Evolutionary conservation across 352 stramenopile species (phyloP).

Genomic region (Paralagenidium karlingii): DNA sequence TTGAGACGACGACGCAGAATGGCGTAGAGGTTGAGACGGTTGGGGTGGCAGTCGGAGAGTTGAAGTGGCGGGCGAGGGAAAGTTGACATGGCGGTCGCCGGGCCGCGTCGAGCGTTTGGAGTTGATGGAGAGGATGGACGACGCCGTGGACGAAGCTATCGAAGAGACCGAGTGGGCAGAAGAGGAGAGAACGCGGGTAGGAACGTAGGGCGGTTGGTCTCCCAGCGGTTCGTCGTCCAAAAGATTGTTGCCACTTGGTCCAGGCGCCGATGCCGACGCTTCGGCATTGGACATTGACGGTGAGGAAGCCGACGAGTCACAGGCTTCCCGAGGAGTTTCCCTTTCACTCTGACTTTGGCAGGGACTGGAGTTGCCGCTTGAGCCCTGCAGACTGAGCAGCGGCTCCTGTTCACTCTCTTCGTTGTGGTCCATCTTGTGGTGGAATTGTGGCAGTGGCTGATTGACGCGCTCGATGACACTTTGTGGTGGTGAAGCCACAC

Average conservation of each 20-base stretch:
- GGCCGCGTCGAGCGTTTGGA: too few relatives aligned
- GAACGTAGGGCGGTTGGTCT: slow-evolving; percentile 1
- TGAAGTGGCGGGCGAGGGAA: slow-evolving; percentile 15
- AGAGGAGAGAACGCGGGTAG: neutral
- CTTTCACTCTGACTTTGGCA: neutral
- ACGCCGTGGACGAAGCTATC: slow-evolving; percentile 15
- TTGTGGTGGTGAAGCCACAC: too few relatives aligned
- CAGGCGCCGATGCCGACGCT: slow-evolving; percentile 6
- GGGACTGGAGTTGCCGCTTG: too few relatives aligned
- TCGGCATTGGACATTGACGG: neutral
- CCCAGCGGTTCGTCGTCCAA: slow-evolving; percentile 8
- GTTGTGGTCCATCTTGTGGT: too few relatives aligned
- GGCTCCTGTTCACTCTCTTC: too few relatives aligned
- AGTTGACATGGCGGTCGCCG: too few relatives aligned
- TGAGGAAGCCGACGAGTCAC: neutral
- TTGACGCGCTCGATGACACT: too few relatives aligned
- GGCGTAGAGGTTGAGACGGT: too few relatives aligned
- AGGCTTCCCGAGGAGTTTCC: neutral
- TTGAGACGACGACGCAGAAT: too few relatives aligned
- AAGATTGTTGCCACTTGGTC: too few relatives aligned
- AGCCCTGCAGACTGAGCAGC: too few relatives aligned
- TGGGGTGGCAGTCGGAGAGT: neutral
- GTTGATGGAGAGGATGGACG: slow-evolving; percentile 21
- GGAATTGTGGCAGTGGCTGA: too few relatives aligned
- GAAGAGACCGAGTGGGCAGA: slow-evolving; percentile 8